Conservation (phyloP, 108 stramenopile species). For the Stephanodiscus triporus region DNA sequence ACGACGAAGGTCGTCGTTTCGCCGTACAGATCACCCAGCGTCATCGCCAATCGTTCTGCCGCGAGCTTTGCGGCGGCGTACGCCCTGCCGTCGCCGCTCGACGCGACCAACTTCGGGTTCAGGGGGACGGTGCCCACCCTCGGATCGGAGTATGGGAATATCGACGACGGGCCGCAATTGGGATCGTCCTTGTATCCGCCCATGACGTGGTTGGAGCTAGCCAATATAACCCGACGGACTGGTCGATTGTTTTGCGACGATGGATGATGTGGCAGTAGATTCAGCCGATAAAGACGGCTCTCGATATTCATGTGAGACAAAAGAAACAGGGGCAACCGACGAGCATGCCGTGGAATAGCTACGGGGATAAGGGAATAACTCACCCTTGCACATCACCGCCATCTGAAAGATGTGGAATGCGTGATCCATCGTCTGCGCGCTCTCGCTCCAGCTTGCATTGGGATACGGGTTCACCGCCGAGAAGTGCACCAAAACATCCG, state of each 20-base stretch:
- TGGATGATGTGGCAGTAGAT: too few relatives aligned
- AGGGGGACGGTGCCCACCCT: conserved; percentile 39
- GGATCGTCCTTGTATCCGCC: conserved; percentile 57
- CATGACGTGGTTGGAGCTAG: conserved; percentile 58
- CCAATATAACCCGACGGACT: conserved; percentile 51
- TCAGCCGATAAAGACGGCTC: background rate
- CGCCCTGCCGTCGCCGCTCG: conserved; percentile 48
- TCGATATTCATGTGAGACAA: background rate
- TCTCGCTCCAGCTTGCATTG: conserved; percentile 49
- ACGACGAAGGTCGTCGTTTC: conserved; percentile 17
- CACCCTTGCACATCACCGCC: conserved; percentile 28
- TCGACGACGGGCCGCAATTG: conserved; percentile 28
- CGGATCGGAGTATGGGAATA: conserved; percentile 34
- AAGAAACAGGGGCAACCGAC: background rate
- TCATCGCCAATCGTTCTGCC: conserved; percentile 47
- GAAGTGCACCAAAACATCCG: conserved; percentile 44
- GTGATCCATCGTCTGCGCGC: conserved; percentile 50
- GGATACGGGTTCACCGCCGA: conserved; percentile 58
- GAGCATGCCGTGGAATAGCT: too few relatives aligned
- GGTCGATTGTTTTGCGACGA: background rate
- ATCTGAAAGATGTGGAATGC: conserved; percentile 41
- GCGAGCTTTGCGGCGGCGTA: conserved; percentile 59
- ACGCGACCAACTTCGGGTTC: conserved; percentile 23
- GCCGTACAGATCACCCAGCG: conserved; percentile 7
- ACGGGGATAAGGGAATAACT: too few relatives aligned